Conservation (phyloP, 768 basidiomycete species). For the Agaricus subrufescens region DNA sequence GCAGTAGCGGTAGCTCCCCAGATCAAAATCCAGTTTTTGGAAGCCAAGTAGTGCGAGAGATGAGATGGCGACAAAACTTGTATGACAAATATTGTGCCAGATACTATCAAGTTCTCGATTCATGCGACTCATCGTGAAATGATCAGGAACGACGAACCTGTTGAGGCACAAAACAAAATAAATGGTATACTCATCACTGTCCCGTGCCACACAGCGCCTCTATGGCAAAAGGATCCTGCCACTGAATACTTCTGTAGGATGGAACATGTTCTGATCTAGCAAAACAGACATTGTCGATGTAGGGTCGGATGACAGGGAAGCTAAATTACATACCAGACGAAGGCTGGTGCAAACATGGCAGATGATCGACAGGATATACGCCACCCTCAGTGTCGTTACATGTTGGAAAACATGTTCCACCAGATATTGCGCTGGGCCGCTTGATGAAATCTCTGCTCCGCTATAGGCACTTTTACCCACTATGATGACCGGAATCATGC, state of each 20-base stretch:
- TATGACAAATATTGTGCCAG: neutral
- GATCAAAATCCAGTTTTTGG: neutral
- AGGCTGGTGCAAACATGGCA: neutral
- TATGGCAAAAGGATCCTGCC: neutral
- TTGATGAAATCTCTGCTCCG: neutral
- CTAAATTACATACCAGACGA: no score
- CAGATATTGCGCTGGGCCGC: neutral
- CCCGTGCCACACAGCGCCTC: neutral
- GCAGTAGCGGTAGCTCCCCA: neutral
- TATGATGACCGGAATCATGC: neutral
- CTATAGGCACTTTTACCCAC: neutral
- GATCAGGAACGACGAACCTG: neutral
- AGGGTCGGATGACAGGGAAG: no score
- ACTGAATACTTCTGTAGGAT: no score
- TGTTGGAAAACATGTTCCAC: neutral
- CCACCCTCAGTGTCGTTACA: neutral
- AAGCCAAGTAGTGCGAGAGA: neutral
- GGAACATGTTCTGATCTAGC: no score
- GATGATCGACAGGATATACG: neutral
- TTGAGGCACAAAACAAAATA: neutral
- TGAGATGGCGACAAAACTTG: neutral
- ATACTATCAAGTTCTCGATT: neutral
- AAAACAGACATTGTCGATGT: no score
- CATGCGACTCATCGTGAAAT: neutral
- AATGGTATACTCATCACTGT: neutral